Evolutionary conservation across 106 monocot species (phyloP).

Genomic region (Narthecium ossifragum): DNA sequence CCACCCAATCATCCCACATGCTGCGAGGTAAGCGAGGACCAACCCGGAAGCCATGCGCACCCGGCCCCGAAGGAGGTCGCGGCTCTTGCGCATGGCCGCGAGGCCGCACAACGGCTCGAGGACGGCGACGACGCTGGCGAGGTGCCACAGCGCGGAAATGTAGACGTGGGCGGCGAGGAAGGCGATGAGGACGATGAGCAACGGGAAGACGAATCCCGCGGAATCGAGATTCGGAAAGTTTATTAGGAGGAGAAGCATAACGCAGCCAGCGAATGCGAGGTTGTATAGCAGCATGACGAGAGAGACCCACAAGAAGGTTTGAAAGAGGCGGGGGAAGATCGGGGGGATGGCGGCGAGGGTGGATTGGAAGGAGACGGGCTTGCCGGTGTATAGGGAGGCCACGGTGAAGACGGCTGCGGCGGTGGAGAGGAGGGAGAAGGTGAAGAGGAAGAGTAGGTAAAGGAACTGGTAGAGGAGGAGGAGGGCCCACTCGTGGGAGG

Average conservation of each 20-base stretch:
- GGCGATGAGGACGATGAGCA: conserved; percentile 16
- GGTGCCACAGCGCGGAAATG: conserved; percentile 78
- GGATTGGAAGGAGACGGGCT: conserved; percentile 44
- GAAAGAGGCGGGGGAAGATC: conserved; percentile 44
- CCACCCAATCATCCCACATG: conserved; percentile 34
- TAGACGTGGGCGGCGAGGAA: conserved; percentile 56
- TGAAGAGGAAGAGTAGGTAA: conserved; percentile 71
- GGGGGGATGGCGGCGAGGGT: conserved; percentile 40
- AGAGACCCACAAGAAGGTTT: conserved; percentile 59
- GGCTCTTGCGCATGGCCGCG: conserved; percentile 68
- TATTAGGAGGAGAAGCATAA: conserved; percentile 13
- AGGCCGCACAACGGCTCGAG: conserved; percentile 64
- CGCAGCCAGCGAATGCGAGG: conserved; percentile 27
- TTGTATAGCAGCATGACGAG: conserved; percentile 44
- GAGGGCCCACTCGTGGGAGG: conserved; percentile 22
- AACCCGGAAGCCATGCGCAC: conserved; percentile 29
- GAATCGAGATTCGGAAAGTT: conserved; percentile 22
- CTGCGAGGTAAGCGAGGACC: conserved; percentile 33
- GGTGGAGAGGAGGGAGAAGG: conserved; percentile 82
- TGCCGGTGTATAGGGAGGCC: conserved; percentile 63
- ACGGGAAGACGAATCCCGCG: conserved; percentile 16
- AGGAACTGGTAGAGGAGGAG: conserved; percentile 47
- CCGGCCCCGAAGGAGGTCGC: conserved; percentile 47
- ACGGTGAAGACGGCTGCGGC: conserved; percentile 60
- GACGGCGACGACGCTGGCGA: conserved; percentile 78